These are phyloP conservation scores for Diplocarpon mali DNA, from an alignment of 2,329 filamentous ascomycete species.

Conservation along the genomic window DNA sequence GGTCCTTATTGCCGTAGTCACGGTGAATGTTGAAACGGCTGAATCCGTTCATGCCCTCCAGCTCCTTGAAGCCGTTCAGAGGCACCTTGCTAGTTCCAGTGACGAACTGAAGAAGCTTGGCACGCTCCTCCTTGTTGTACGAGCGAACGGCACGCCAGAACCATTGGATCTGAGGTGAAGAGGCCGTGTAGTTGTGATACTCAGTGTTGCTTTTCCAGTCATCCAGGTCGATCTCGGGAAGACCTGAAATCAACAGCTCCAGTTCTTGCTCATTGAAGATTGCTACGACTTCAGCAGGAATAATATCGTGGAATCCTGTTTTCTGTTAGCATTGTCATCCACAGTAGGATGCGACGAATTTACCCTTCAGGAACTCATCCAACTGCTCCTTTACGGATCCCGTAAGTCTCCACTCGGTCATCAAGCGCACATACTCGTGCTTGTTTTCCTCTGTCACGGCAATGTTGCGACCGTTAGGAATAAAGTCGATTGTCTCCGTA, in stretches of 20 bases:
- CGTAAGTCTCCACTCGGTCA: constrained; percentile 88
- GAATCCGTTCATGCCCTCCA: constrained; percentile 98
- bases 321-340: constrained; percentile 24
- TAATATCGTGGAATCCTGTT: constrained; percentile 91
- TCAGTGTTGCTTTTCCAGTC: constrained; percentile 99
- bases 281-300: constrained; percentile 82
- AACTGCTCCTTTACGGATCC: constrained; percentile 91
- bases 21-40: constrained; percentile 98
- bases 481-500: constrained; percentile 74
- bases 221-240: constrained; percentile 94
- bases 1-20: constrained; percentile 92
- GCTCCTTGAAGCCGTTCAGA: constrained; percentile 95
- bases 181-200: constrained; percentile 93
- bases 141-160: constrained; percentile 97
- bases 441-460: constrained; percentile 97
- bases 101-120: constrained; percentile 94
- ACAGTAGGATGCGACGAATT: constrained; percentile 18
- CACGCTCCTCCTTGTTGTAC: constrained; percentile 97
- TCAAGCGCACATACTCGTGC: constrained; percentile 88
- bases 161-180: constrained; percentile 96
- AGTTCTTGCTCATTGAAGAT: constrained; percentile 99
- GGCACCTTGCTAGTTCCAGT: constrained; percentile 98
- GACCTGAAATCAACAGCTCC: constrained; percentile 88
- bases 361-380: constrained; percentile 80
- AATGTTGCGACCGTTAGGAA: constrained; percentile 80